Conservation (phyloP, 192 early-diverging fungal species). For the Umbelopsis sp. region DNA sequence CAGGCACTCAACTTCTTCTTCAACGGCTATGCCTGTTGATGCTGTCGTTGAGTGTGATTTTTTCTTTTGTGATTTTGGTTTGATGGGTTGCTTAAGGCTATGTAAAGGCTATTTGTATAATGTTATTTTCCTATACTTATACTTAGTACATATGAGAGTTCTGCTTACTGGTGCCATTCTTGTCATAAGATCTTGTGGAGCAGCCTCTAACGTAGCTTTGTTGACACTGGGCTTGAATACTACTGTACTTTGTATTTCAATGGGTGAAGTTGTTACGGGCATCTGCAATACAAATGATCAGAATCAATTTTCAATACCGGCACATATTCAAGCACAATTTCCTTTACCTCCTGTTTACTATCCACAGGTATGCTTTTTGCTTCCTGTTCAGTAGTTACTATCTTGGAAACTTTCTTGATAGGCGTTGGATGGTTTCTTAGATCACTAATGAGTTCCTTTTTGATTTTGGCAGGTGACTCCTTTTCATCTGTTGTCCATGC, state of each 20-base stretch:
- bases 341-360: not conserved
- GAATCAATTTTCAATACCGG: not conserved
- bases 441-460: not conserved
- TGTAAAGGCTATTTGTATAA: not conserved
- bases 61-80: not conserved
- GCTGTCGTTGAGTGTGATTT: not conserved
- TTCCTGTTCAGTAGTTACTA: not conserved
- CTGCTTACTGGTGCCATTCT: not conserved
- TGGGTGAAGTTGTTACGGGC: not conserved
- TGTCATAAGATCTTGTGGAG: not conserved
- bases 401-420: not conserved
- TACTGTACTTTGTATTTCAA: not conserved
- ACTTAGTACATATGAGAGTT: not conserved
- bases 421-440: not conserved
- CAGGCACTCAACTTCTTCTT: not conserved
- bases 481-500: not conserved
- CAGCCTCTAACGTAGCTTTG: not conserved
- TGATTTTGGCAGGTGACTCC: not conserved
- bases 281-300: not conserved
- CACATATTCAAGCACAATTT: not conserved
- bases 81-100: not conserved
- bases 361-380: not conserved
- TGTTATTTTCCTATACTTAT: not conserved
- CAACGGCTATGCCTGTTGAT: too few species aligned
- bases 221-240: not conserved